Evolutionary conservation across 306 rosid genomes (phyloP), one percentile per base, ranked within the genome.

Genomic region (Prosopis cineraria): DNA sequence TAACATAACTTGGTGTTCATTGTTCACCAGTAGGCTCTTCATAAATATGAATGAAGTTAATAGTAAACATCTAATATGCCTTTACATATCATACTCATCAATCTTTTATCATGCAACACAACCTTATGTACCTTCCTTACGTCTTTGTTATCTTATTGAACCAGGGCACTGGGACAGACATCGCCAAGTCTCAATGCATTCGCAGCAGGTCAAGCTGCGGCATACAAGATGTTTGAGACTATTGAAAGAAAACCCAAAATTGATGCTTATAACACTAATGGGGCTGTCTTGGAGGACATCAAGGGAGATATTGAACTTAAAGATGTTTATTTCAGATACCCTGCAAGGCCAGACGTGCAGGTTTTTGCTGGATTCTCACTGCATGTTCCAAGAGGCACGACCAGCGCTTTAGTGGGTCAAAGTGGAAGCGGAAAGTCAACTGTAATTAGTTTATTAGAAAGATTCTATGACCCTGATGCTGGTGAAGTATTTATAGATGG

Each of bases 391-490:
- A 87, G 83, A 66, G 98, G 98, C 67, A 85, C 83, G 53, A 91
- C 93, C 36, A 74, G 87, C 34, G 98, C 98, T 37, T 88, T 95
- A 52, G 98, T 95, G 53, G 98, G 97, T 55, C 97, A 92, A 62
- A 95, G 98, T 67, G 98, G 98, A 58, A 95, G 98, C 44, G 98
- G 98, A 10, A 95, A 95, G 70, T 95, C 98, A 0, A 95, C 98
- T 0, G 93, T 92, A 14, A 88, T 92, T 31, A 85, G 89, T 66
- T 80, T 95, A 41, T 55, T 92, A 12, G 98, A 95, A 82, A 88
- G 98, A 66, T 92, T 95, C 73, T 95, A 95, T 62, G 98, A 95
- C 78, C 98, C 98, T 2, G 91, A 92, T 45, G 79, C 89, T 44
- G 98, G 98, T 82, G 88, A 88, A 85, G 85, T 92, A 8, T 88